Percentiles rank a stretch among this genome's conserved stretches.
Conservation (phyloP, 75 land plant species). For the Adiantum capillusveneris region DNA sequence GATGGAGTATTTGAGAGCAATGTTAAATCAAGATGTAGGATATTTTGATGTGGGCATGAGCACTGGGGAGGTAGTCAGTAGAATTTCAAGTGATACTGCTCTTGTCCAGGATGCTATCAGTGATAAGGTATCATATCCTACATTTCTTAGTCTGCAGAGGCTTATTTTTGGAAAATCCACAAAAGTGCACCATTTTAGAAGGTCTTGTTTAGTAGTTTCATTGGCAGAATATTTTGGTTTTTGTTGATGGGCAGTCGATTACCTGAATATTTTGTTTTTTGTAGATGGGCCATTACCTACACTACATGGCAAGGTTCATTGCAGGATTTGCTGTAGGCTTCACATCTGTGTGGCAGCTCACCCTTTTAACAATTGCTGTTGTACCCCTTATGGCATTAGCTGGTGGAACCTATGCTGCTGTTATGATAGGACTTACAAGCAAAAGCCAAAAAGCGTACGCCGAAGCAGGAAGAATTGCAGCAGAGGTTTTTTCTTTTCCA, state of each 20-base stretch:
- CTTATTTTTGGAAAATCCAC: not conserved
- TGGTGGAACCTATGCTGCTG: conserved; percentile 49
- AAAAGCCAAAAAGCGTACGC: conserved; percentile 52
- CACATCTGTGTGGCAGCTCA: conserved; percentile 55
- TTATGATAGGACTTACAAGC: conserved; percentile 33
- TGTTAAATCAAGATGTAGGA: conserved; percentile 43
- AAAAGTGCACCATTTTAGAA: conserved; percentile 14
- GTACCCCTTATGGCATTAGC: conserved; percentile 58
- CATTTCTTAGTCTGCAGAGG: too few species aligned
- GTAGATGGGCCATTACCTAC: conserved; percentile 42
- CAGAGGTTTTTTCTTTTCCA: conserved; percentile 32
- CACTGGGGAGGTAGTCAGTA: conserved; percentile 42
- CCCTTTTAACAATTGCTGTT: conserved; percentile 57
- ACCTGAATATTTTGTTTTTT: conserved; percentile 6
- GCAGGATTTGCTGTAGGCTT: conserved; percentile 65
- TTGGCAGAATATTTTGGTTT: too few species aligned
- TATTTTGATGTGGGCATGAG: conserved; percentile 53
- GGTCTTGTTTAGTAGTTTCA: too few species aligned
- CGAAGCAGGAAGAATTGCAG: conserved; percentile 60
- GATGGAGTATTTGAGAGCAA: conserved; percentile 27
- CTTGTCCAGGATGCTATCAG: conserved; percentile 69
- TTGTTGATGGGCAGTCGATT: too few species aligned
- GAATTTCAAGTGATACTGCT: conserved; percentile 45
- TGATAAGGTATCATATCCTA: conserved; percentile 60
- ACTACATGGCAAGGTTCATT: conserved; percentile 52